phyloP scores from a whole-genome alignment of 2,329 filamentous ascomycete species.

The Colletotrichum sp. region DNA sequence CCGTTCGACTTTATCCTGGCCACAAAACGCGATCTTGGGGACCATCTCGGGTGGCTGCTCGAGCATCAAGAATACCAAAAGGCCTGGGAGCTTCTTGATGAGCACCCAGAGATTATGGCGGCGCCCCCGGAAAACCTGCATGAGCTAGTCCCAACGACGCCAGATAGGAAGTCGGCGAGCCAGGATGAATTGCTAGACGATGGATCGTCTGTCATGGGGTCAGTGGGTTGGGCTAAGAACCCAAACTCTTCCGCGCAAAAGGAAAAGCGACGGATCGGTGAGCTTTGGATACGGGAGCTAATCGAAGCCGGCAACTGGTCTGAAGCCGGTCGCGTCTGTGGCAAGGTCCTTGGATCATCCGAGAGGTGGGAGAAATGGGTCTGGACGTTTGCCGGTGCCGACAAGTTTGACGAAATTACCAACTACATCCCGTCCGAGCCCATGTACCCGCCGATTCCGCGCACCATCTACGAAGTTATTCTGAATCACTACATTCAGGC shows the following conservation, averaged over 20 bases:
- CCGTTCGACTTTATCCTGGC: constrained; percentile 96
- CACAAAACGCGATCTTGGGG: constrained; percentile 82
- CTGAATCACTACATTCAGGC: constrained; percentile 86
- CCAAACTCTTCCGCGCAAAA: constrained; percentile 61
- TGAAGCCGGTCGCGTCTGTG: constrained; percentile 79
- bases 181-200: constrained; percentile 79
- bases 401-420: constrained; percentile 89
- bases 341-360: constrained; percentile 80
- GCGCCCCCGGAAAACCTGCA: constrained; percentile 41
- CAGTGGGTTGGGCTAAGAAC: constrained; percentile 41
- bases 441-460: constrained; percentile 80
- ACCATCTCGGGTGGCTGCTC: constrained; percentile 86
- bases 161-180: constrained; percentile 42
- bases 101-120: constrained; percentile 77
- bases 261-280: constrained; percentile 90
- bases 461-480: constrained; percentile 86
- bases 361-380: constrained; percentile 95
- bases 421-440: constrained; percentile 79
- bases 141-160: constrained; percentile 45
- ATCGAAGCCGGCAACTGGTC: constrained; percentile 77
- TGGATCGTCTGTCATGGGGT: constrained; percentile 65
- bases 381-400: constrained; percentile 85
- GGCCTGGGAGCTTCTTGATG: constrained; percentile 88
- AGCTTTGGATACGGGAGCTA: constrained; percentile 90
- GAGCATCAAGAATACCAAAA: constrained; percentile 81